Percentiles rank a stretch among this genome's conserved stretches.
Conservation (phyloP, 148 eudicot genomes). For the Camellia japonica region DNA sequence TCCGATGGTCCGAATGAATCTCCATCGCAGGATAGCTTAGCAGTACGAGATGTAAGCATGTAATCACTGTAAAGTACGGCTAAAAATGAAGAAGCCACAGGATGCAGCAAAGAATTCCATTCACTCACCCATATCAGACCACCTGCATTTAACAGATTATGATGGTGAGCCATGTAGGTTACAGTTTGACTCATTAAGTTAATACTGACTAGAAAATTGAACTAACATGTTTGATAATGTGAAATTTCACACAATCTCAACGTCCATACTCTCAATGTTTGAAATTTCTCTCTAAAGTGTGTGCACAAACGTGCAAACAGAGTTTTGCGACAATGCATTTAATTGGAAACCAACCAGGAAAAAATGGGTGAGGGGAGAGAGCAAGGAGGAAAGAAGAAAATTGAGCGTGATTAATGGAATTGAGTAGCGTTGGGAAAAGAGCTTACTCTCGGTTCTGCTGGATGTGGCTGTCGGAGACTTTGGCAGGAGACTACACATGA, state of each 20-base stretch:
- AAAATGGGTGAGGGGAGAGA: neutral
- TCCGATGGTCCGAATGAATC: slow-evolving; percentile 51
- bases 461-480: slow-evolving; percentile 75
- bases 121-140: slow-evolving; percentile 90
- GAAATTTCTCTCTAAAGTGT: neutral
- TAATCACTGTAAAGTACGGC: slow-evolving; percentile 85
- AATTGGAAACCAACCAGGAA: neutral
- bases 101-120: slow-evolving; percentile 90
- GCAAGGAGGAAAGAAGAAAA: neutral
- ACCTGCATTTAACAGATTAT: slow-evolving; percentile 37
- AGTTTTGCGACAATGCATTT: neutral
- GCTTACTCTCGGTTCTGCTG: slow-evolving; percentile 75
- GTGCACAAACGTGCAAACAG: neutral
- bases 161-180: neutral
- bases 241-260: neutral
- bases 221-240: neutral
- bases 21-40: slow-evolving; percentile 54
- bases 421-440: neutral
- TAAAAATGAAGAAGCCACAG: slow-evolving; percentile 82
- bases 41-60: slow-evolving; percentile 73
- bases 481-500: slow-evolving; percentile 83
- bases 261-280: slow-evolving; percentile 4
- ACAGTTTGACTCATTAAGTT: neutral
- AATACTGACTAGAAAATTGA: neutral
- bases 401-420: neutral